These are phyloP conservation scores for Botryotinia calthae DNA, from an alignment of 2,329 filamentous ascomycete genomes.

Conservation along the genomic window DNA sequence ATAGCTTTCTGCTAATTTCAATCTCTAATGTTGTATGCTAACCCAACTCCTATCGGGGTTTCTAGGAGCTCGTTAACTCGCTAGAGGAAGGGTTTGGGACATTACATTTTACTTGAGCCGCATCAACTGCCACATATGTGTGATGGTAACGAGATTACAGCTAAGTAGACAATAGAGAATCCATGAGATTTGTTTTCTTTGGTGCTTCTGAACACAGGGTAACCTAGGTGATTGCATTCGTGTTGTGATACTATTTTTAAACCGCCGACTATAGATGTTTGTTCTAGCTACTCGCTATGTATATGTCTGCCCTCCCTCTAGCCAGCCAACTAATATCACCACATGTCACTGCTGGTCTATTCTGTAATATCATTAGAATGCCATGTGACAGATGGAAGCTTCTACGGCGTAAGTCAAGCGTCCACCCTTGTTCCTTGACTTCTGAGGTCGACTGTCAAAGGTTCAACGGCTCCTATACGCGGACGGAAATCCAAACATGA, in stretches of 20 bases:
- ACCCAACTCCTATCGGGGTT: not conserved
- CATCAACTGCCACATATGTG: not conserved
- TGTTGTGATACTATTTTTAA: not conserved
- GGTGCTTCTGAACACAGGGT: not conserved
- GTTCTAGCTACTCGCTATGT: not conserved
- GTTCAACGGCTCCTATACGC: not conserved
- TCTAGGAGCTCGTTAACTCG: not conserved
- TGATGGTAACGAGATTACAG: not conserved
- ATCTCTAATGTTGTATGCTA: not conserved
- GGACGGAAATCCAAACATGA: not conserved
- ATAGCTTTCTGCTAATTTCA: not conserved
- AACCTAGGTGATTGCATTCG: not conserved
- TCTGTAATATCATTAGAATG: not conserved
- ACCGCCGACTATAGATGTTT: not conserved
- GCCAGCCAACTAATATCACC: not conserved
- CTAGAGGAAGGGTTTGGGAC: not conserved
- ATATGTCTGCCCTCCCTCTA: not conserved
- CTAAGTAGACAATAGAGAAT: not conserved
- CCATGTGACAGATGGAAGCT: not conserved
- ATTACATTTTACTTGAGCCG: constrained; percentile 2
- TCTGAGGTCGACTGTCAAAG: not conserved
- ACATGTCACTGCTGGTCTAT: not conserved
- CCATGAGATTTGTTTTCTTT: not conserved
- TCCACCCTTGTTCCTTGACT: not conserved
- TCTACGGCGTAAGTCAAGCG: not conserved